Base-by-base conservation (phyloP, 2,329 filamentous ascomycete genomes). In the Fusarium decemcellulare region DNA sequence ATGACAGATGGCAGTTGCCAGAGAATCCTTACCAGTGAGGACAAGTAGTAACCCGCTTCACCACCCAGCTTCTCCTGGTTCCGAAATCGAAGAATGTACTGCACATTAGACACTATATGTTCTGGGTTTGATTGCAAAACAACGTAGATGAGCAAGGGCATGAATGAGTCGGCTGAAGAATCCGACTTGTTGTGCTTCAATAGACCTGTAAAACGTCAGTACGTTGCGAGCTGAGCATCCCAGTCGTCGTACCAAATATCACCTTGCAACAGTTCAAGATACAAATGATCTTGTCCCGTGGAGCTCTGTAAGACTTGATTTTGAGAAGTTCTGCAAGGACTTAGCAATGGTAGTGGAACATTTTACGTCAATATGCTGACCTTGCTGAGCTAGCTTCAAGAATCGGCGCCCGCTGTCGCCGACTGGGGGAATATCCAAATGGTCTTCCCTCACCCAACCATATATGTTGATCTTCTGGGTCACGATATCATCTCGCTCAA, bases 231-330 rank as follows among this genome's bases (percentile, higher is more conserved):
- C 3, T 12, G 9, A 40, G 37, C 7, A n/a, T 11, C 7, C 8
- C 34, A 8, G 15, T 10, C 23, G 32, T 18, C 74, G 72, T 80
- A 94, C 93, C 96, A 80, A 99, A 98, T 68, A 99, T 98, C 68
- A 99, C 97, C 81, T 99, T 99, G 88, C 96, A 99, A 82, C 95
- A 98, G 81, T 99, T 99, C 59, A 99, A 83, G 47, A 98, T 94
- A 79, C 96, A 99, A 52, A 99, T 98, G 59, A 99, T 96, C 81
- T 99, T 99, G 84, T 99, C 96, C 73, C 96, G 86, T 5, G 96
- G 96, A n/a, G 96, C 96, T 72, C 97, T 90, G 77, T 99, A 99
- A 9, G 93, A 96, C 76, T 95, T 97, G 76, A 99, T 98, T 80
- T 99, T 99, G 39, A 97, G 83, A 14, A 99, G 85, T 80, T 99